These are phyloP conservation scores for Myrica gale DNA, from an alignment of 306 rosid species.

Conservation along the genomic window DNA sequence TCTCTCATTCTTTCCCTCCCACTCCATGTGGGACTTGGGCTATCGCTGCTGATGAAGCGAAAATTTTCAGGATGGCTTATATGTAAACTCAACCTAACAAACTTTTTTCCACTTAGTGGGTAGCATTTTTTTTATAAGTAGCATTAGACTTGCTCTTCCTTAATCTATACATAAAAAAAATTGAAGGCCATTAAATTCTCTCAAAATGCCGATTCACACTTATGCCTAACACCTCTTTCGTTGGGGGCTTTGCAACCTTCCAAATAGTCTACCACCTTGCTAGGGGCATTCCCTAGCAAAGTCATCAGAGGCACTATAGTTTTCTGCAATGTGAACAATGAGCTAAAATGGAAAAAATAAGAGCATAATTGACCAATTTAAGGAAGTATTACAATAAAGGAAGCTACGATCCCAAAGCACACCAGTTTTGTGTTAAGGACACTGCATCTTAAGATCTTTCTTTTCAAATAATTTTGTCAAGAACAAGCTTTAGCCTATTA, in stretches of 20 bases:
- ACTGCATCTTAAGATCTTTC: not conserved
- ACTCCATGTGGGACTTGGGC: no score
- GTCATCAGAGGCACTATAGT: not conserved
- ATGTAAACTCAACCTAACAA: not conserved
- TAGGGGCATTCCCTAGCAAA: not conserved
- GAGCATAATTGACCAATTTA: not conserved
- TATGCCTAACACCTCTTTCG: not conserved
- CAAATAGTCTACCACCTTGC: not conserved
- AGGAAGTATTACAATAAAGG: not conserved
- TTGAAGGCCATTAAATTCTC: not conserved
- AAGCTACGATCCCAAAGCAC: not conserved
- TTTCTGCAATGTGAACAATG: not conserved
- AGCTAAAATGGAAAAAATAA: not conserved
- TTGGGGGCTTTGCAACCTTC: not conserved
- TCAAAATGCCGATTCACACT: not conserved
- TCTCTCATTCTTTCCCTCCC: no score
- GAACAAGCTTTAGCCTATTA: no score
- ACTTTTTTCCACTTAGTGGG: not conserved
- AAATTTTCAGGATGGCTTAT: not conserved
- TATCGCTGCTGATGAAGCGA: not conserved
- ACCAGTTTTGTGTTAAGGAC: not conserved
- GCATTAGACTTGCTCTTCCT: not conserved
- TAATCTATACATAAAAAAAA: not conserved
- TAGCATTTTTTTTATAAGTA: no score
- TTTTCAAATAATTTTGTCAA: no score